A percentile compares a stretch with the other conserved stretches of the same genome.
phyloP scores from a whole-genome alignment of 257 asterid species.

The Penstemon barbatus region DNA sequence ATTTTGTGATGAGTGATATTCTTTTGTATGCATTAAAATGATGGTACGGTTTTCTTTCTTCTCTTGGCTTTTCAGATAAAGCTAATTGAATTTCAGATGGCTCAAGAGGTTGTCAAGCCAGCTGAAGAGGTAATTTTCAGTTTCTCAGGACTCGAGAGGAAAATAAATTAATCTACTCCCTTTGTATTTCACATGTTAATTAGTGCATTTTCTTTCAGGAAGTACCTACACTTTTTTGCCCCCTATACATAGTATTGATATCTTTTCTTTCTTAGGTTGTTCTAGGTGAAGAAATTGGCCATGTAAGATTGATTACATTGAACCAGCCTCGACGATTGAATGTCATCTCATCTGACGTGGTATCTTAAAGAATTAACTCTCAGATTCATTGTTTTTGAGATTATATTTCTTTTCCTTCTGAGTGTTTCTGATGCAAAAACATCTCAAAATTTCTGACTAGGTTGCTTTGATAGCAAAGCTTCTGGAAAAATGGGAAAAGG shows the following conservation, averaged over 20 bases:
- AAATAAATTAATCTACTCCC: constrained; percentile 1
- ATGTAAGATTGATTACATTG: constrained; percentile 66
- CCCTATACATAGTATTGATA: constrained; percentile 17
- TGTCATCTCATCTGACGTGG: constrained; percentile 77
- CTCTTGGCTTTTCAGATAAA: constrained; percentile 7
- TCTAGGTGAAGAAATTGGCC: constrained; percentile 65
- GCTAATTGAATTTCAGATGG: constrained; percentile 46
- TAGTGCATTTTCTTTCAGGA: constrained; percentile 5
- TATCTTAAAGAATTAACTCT: constrained; percentile 37
- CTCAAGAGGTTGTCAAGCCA: constrained; percentile 39
- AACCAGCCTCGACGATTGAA: constrained; percentile 87
- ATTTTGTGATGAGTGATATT: constrained; percentile 1
- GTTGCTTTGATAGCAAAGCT: constrained; percentile 70
- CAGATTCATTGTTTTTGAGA: not conserved
- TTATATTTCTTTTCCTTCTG: not conserved
- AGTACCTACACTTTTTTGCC: not conserved
- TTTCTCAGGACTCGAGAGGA: constrained; percentile 2
- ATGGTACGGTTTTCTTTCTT: constrained; percentile 22
- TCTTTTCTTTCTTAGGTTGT: constrained; percentile 57
- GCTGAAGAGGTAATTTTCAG: constrained; percentile 56
- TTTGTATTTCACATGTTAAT: not conserved
- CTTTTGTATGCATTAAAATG: constrained; percentile 1
- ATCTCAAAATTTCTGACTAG: constrained; percentile 36
- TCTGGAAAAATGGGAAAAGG: constrained; percentile 89
- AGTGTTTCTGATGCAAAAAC: constrained; percentile 5